Conservation (phyloP, 495 filamentous ascomycete genomes). For the Letharia lupina region DNA sequence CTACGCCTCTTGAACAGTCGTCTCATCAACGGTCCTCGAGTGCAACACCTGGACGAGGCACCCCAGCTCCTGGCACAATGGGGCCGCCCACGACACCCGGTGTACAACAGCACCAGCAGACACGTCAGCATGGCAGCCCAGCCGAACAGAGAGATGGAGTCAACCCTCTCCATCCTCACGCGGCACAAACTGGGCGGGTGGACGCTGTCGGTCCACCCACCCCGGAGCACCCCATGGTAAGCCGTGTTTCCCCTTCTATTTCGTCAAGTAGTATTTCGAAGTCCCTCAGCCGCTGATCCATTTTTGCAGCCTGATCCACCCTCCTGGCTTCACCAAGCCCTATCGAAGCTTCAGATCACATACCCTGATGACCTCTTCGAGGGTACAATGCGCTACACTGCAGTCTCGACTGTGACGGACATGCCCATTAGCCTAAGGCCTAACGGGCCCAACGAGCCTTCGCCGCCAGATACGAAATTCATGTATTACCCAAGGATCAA, state of each 20-base stretch:
- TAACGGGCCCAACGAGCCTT: conserved; percentile 40
- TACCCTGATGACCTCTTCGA: conserved; percentile 79
- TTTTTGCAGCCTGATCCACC: conserved; percentile 61
- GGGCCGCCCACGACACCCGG: conserved; percentile 43
- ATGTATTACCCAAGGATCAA: conserved; percentile 77
- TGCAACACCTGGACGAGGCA: conserved; percentile 43
- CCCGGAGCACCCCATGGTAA: conserved; percentile 23
- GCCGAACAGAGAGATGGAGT: conserved; percentile 20
- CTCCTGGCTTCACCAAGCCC: conserved; percentile 62
- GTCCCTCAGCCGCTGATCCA: conserved; percentile 27
- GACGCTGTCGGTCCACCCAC: conserved; percentile 26
- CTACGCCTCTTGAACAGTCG: conserved; percentile 22
- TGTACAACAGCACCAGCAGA: conserved; percentile 22
- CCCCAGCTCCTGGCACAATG: conserved; percentile 51
- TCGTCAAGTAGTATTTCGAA: neutral
- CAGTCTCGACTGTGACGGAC: conserved; percentile 60
- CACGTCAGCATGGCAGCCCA: conserved; percentile 25
- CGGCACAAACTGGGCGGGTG: conserved; percentile 26
- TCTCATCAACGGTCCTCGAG: conserved; percentile 41
- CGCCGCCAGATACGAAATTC: conserved; percentile 51
- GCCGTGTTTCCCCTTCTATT: neutral
- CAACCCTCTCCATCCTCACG: conserved; percentile 26
- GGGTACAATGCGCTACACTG: conserved; percentile 75
- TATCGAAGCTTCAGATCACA: conserved; percentile 50
- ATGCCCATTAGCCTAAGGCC: conserved; percentile 40